Evolutionary conservation across 306 rosid species (phyloP).

Genomic region (Trichosanthes truncata): DNA sequence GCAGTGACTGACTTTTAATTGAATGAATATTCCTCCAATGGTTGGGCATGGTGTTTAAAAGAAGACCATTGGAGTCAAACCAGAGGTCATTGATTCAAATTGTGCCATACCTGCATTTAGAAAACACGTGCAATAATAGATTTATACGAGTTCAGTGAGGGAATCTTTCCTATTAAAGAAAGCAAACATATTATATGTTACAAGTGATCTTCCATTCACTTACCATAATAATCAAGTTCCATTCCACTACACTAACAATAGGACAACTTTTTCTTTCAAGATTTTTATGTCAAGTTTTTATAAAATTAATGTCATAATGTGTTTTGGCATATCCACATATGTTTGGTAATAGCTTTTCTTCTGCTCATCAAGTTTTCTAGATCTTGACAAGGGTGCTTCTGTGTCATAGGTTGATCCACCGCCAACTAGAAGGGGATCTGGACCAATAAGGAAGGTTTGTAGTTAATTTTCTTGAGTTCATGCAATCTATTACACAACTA

Average conservation of each 20-base stretch:
- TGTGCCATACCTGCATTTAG: background rate
- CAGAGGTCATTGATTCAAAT: background rate
- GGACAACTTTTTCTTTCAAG: background rate
- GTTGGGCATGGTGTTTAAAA: background rate
- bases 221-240: background rate
- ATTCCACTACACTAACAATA: background rate
- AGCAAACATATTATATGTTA: background rate
- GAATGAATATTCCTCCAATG: background rate
- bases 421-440: slow-evolving; percentile 59
- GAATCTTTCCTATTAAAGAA: background rate
- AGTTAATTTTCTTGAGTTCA: background rate
- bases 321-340: background rate
- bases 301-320: background rate
- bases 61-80: background rate
- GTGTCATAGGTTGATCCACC: slow-evolving; percentile 59
- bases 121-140: background rate
- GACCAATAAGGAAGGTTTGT: slow-evolving; percentile 65
- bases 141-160: background rate
- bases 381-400: slow-evolving; percentile 18
- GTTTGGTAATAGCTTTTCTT: background rate
- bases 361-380: background rate
- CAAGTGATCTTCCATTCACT: background rate
- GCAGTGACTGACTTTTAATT: background rate
- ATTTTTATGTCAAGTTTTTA: background rate
- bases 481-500: background rate